Base-by-base conservation (phyloP, 495 filamentous ascomycete genomes). In the Podospora australis region DNA sequence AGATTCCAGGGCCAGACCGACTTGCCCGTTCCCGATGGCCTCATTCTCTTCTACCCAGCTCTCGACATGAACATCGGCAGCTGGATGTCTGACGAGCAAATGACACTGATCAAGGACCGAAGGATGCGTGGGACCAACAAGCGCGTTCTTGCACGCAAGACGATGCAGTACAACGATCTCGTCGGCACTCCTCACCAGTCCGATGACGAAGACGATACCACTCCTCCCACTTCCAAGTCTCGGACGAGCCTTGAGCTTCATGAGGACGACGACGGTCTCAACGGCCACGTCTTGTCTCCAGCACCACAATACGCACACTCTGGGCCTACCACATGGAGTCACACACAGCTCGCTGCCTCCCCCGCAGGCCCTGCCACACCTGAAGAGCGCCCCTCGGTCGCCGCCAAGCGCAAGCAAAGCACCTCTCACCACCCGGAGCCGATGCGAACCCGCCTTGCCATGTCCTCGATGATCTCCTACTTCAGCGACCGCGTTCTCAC, bases 21-120 rank as follows among this genome's bases (percentile, higher is more conserved):
- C 30, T 73, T 98, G 2, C 88, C 92, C 2, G 61, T 80, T 3
- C 92, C 92, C 0, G 85, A 82, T 53, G 94, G 89, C 0, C 57
- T 96, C 9, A 73, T 97, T 1, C 72, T 96, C 30, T 81, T 94
- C 22, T 98, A 98, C 59, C 92, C 92, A 1, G 80, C 80, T 0
- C 71, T 98, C 47, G 94, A 96, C 57, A 84, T 97, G 81, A 95
- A 89, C 61, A 96, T 97, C 42, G 86, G 87, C n/a, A 96, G 88
- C 56, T 98, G 92, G 92, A 96, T 98, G 90, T 88, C 84, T 0
- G 94, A 98, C 56, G 92, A 97, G 62, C 90, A 97, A 61, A 92
- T 96, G 88, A 76, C 87, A 0, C 69, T 97, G 30, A 96, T 98
- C 45, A 84, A 90, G 52, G 89, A 96, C 49, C 83, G 87, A 32